Conservation (phyloP, 495 filamentous ascomycete species). For the Thozetella sp. region DNA sequence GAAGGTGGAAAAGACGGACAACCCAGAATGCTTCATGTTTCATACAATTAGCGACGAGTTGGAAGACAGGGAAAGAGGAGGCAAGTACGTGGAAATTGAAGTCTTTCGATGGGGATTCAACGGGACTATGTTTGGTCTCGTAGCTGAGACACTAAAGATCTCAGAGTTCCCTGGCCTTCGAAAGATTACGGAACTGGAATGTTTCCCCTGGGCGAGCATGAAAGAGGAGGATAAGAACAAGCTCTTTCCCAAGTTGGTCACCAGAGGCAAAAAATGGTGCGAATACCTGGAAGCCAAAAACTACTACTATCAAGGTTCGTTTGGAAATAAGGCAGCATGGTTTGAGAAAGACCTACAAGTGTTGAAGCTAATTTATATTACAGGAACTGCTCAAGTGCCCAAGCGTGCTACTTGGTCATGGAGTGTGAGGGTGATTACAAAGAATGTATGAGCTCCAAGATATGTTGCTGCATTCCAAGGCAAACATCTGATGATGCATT, state of each 20-base stretch:
- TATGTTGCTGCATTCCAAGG: neutral
- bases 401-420: neutral
- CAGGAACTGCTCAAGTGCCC: neutral
- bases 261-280: neutral
- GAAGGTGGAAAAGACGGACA: neutral
- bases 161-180: neutral
- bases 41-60: neutral
- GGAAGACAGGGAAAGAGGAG: neutral
- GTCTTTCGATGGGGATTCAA: neutral
- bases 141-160: neutral
- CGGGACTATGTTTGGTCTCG: conserved; percentile 1
- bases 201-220: neutral
- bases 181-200: conserved; percentile 2
- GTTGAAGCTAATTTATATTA: neutral
- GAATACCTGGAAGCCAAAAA: neutral
- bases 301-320: neutral
- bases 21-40: neutral
- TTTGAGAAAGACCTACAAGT: neutral
- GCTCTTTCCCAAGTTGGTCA: neutral
- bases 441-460: neutral
- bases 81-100: neutral
- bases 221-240: neutral
- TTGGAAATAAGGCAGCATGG: neutral
- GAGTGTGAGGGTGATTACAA: neutral
- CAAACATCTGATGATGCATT: neutral